Evolutionary conservation across 768 basidiomycete genomes (phyloP).

Genomic region (Leccinum subtestaceum): DNA sequence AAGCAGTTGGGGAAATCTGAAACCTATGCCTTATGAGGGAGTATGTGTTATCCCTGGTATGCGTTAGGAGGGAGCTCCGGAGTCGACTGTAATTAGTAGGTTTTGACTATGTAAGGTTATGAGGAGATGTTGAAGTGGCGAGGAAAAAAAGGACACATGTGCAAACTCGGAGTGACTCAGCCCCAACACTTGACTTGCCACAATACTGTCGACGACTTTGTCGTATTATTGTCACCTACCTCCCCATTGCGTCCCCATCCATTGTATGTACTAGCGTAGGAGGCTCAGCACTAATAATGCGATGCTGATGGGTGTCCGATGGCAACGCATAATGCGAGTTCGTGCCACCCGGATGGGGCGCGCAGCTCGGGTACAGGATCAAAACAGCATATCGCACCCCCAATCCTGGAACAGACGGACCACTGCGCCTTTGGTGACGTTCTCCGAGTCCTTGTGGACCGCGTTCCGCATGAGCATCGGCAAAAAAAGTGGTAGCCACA

Average conservation of each 20-base stretch:
- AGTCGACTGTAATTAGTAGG: neutral
- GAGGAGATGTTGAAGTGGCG: neutral
- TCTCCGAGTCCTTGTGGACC: neutral
- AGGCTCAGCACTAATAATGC: neutral
- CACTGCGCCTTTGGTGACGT: neutral
- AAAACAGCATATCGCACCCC: neutral
- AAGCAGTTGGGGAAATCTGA: too few species aligned
- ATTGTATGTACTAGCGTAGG: neutral
- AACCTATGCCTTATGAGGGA: too few species aligned
- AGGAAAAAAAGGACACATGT: neutral
- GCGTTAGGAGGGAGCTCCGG: too few species aligned
- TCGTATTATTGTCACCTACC: neutral
- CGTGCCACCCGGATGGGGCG: neutral
- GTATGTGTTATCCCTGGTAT: too few species aligned
- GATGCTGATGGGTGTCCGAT: neutral
- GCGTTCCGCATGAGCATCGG: neutral
- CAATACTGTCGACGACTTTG: conserved; percentile 2
- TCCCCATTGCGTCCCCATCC: neutral
- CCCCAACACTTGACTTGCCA: conserved; percentile 17
- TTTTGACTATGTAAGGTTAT: conserved; percentile 11
- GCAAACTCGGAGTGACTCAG: too few species aligned
- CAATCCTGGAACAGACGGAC: neutral
- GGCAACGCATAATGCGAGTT: neutral
- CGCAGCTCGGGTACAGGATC: neutral
- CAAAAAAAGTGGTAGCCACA: neutral